Percentiles rank a stretch among this genome's conserved stretches.
These are phyloP conservation scores for Raffaelea arxii DNA, from an alignment of 2,329 filamentous ascomycete genomes.

Conservation along the genomic window DNA sequence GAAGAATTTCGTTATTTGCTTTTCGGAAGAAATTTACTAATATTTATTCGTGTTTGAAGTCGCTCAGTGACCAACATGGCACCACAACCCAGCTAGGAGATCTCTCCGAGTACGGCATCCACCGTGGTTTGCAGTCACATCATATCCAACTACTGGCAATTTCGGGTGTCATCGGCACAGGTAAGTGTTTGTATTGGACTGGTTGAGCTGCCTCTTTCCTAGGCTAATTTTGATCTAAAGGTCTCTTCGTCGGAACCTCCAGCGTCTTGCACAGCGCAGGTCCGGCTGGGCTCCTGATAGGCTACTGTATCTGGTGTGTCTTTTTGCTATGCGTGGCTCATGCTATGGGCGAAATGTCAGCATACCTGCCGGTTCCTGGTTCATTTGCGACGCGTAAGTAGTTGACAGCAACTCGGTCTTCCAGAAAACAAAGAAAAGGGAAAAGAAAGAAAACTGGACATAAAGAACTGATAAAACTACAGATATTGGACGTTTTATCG, in stretches of 20 bases:
- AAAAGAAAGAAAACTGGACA: too few relatives aligned
- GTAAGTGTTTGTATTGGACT: neutral
- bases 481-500: neutral
- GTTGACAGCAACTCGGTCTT: too few relatives aligned
- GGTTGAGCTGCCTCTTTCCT: neutral
- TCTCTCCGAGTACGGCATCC: slow-evolving; percentile 6
- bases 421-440: too few relatives aligned
- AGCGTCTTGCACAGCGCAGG: neutral
- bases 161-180: slow-evolving; percentile 1
- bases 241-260: slow-evolving; percentile 1
- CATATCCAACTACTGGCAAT: slow-evolving; percentile 8
- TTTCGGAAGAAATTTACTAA: neutral
- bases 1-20: too few relatives aligned
- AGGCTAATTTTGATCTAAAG: too few relatives aligned
- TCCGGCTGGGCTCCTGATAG: slow-evolving; percentile 4
- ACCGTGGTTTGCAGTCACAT: slow-evolving; percentile 6
- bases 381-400: slow-evolving; percentile 2
- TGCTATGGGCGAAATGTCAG: slow-evolving; percentile 8
- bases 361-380: slow-evolving; percentile 3
- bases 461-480: neutral
- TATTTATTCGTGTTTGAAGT: neutral
- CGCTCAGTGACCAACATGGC: neutral
- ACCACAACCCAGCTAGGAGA: neutral
- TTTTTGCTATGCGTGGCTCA: slow-evolving; percentile 7
- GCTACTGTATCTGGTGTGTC: slow-evolving; percentile 7